Conservation (phyloP, 148 eudicot genomes). For the Cornus kousa region DNA sequence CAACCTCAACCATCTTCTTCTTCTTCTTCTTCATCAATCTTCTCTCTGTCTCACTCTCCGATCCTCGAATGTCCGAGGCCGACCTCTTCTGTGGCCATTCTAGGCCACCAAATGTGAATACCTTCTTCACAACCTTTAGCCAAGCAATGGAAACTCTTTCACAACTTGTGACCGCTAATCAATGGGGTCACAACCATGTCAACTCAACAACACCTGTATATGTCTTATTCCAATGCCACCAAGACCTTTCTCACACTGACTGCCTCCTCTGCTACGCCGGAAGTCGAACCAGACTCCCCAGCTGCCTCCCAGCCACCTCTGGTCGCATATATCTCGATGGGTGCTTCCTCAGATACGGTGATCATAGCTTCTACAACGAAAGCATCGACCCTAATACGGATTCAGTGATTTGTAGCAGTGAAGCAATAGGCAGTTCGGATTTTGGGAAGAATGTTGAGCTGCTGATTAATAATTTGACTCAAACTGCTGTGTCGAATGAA, state of each 20-base stretch:
- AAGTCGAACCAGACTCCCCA: too few species aligned
- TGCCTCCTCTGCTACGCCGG: slow-evolving; percentile 34
- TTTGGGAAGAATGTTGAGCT: too few species aligned
- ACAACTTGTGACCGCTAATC: slow-evolving; percentile 1
- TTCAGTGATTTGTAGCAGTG: too few species aligned
- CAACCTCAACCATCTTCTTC: slow-evolving; percentile 6
- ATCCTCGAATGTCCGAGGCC: slow-evolving; percentile 34
- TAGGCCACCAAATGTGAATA: slow-evolving; percentile 5
- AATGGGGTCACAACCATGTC: slow-evolving; percentile 17
- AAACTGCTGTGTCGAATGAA: too few species aligned
- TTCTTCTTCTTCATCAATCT: slow-evolving; percentile 9
- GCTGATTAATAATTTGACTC: too few species aligned
- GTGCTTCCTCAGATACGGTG: slow-evolving; percentile 37
- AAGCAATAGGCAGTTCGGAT: neutral
- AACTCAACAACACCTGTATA: slow-evolving; percentile 23
- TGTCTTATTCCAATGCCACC: slow-evolving; percentile 39
- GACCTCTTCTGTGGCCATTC: slow-evolving; percentile 23
- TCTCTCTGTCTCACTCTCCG: slow-evolving; percentile 17
- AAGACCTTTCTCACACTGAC: slow-evolving; percentile 35
- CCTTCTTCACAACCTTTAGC: slow-evolving; percentile 32
- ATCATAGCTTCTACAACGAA: slow-evolving; percentile 29
- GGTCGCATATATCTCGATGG: slow-evolving; percentile 26
- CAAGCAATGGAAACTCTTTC: slow-evolving; percentile 31
- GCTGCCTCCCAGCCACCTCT: too few species aligned
- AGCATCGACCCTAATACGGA: slow-evolving; percentile 15